Conservation (phyloP, 192 early-diverging fungal species). For the Chytriomyces sp. region DNA sequence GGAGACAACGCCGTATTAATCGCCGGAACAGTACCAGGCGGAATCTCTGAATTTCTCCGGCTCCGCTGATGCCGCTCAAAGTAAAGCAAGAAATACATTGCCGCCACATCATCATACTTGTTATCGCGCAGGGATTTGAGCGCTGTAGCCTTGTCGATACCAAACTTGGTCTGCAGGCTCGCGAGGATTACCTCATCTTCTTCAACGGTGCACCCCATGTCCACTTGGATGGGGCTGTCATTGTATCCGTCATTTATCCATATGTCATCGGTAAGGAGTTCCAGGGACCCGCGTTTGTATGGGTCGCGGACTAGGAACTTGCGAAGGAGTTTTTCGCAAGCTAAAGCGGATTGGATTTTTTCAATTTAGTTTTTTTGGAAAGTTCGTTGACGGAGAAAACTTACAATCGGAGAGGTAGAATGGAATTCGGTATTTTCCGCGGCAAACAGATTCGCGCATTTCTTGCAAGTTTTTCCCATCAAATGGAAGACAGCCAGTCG, state of each 20-base stretch:
- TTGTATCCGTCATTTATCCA: too few species aligned
- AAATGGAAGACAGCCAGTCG: constrained; percentile 90
- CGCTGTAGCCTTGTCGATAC: constrained; percentile 57
- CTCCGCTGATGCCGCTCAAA: constrained; percentile 56
- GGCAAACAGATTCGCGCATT: constrained; percentile 63
- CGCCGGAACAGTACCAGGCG: not conserved
- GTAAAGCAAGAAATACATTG: constrained; percentile 66
- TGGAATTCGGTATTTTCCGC: constrained; percentile 69
- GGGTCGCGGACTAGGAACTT: constrained; percentile 65
- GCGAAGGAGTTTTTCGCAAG: constrained; percentile 62
- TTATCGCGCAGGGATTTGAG: constrained; percentile 57
- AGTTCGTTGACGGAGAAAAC: constrained; percentile 7
- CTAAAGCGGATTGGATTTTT: too few species aligned
- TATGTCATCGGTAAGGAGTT: constrained; percentile 34
- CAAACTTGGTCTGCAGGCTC: constrained; percentile 57
- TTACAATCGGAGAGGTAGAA: constrained; percentile 53
- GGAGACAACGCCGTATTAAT: not conserved
- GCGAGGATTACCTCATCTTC: constrained; percentile 62
- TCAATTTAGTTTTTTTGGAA: not conserved
- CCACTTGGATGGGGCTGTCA: constrained; percentile 55
- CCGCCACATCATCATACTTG: constrained; percentile 61
- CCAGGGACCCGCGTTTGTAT: constrained; percentile 52
- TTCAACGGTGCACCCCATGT: constrained; percentile 47
- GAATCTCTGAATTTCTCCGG: constrained; percentile 1
- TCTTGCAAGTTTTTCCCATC: too few species aligned